These are phyloP conservation scores for Aspergillus thermomutatus DNA, from an alignment of 2,329 filamentous ascomycete species.

Conservation along the genomic window DNA sequence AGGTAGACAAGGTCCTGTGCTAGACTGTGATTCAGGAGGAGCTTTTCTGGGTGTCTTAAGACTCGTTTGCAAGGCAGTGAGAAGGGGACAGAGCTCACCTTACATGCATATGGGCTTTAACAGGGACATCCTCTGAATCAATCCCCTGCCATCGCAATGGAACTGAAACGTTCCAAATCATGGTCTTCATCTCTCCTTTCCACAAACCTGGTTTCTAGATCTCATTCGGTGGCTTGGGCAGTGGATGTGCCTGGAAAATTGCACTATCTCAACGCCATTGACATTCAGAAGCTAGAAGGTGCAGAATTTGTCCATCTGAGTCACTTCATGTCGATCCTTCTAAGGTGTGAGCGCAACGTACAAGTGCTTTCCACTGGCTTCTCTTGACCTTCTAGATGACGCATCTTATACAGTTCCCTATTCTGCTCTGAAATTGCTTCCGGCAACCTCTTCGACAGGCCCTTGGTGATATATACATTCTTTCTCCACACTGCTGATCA, in stretches of 20 bases:
- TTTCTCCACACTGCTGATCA: background rate
- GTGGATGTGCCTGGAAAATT: too few species aligned
- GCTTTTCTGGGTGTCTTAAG: background rate
- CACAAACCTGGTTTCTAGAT: too few species aligned
- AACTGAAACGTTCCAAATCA: background rate
- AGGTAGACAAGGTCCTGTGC: background rate
- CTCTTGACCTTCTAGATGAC: background rate
- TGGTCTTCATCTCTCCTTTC: background rate
- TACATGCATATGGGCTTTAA: background rate
- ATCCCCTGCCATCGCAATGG: background rate
- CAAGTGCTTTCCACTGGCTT: background rate
- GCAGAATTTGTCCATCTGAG: background rate
- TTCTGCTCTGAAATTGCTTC: background rate
- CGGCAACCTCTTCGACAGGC: background rate
- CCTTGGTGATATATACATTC: background rate
- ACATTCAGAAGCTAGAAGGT: too few species aligned
- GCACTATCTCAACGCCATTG: too few species aligned
- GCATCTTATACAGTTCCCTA: background rate
- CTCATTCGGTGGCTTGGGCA: too few species aligned
- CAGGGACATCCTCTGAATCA: background rate
- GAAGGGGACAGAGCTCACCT: background rate
- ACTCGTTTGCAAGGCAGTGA: background rate
- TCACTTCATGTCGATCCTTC: background rate
- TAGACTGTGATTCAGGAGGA: background rate
- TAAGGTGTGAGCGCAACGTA: background rate